Conservation (phyloP, 805 yeast genomes). For the Teunomyces panamensis region DNA sequence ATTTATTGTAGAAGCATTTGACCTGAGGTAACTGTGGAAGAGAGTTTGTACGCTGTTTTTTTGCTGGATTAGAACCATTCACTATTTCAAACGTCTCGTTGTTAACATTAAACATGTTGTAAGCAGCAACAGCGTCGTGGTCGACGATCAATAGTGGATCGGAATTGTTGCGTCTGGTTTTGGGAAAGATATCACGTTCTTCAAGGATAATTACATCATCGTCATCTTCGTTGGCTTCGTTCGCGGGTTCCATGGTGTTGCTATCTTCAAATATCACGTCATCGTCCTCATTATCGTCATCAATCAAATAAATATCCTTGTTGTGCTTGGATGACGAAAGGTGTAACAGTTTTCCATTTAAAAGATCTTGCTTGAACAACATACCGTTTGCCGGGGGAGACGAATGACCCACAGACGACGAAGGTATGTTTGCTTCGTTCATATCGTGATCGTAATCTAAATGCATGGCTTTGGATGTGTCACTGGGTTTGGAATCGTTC, state of each 20-base stretch:
- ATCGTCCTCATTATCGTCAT: constrained; percentile 10
- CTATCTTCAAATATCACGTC: constrained; percentile 6
- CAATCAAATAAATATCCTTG: constrained; percentile 7
- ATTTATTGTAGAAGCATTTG: constrained; percentile 37
- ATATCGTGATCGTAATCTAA: constrained; percentile 7
- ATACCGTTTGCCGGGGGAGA: constrained; percentile 2
- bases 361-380: not conserved
- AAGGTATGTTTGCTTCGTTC: constrained; percentile 5
- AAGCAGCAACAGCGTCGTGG: constrained; percentile 40
- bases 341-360: not conserved
- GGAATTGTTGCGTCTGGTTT: constrained; percentile 16
- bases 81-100: constrained; percentile 12
- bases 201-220: constrained; percentile 34
- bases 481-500: constrained; percentile 6
- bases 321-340: not conserved
- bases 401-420: constrained; percentile 2
- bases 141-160: constrained; percentile 36
- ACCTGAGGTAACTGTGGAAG: constrained; percentile 46
- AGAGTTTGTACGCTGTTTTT: constrained; percentile 42
- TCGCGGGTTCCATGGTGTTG: constrained; percentile 4
- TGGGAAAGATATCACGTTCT: constrained; percentile 23
- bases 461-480: constrained; percentile 4
- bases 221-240: constrained; percentile 14
- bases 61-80: constrained; percentile 11
- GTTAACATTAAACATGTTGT: constrained; percentile 43